Percentiles rank a stretch among this genome's conserved stretches.
Evolutionary conservation across 2,329 filamentous ascomycete genomes (phyloP).

Genomic region (Teratosphaeria zuluensis): DNA sequence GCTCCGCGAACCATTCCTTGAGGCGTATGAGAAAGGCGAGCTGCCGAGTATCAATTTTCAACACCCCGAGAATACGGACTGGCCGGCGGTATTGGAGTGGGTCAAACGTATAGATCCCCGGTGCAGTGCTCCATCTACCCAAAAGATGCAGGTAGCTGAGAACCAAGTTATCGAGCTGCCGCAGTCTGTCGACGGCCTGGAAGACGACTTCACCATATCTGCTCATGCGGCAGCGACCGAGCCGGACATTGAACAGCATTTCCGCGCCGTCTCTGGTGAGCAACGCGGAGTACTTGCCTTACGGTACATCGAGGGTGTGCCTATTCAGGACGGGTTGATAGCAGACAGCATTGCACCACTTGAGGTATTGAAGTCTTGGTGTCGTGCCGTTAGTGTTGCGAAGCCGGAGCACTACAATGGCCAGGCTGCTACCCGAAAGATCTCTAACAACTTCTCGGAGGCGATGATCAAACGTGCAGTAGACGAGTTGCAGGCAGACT

Average conservation of each 20-base stretch:
- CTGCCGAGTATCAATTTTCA: slow-evolving; percentile 55
- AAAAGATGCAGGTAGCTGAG: background rate
- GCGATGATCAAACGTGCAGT: slow-evolving; percentile 38
- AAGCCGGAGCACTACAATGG: slow-evolving; percentile 31
- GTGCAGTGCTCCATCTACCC: background rate
- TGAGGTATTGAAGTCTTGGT: slow-evolving; percentile 31
- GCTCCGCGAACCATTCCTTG: slow-evolving; percentile 57
- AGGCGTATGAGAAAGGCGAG: slow-evolving; percentile 54
- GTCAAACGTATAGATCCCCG: slow-evolving; percentile 30
- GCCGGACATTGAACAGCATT: slow-evolving; percentile 3
- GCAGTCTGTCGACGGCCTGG: background rate
- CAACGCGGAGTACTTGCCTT: slow-evolving; percentile 11
- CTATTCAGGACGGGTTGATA: background rate
- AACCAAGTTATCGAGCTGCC: background rate
- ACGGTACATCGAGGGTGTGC: slow-evolving; percentile 7
- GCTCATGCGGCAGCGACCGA: background rate
- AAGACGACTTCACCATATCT: background rate
- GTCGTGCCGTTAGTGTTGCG: slow-evolving; percentile 36
- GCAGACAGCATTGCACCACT: background rate
- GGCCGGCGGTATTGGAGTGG: slow-evolving; percentile 59
- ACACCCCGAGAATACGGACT: slow-evolving; percentile 56
- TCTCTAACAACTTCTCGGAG: slow-evolving; percentile 25
- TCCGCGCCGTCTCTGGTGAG: slow-evolving; percentile 10
- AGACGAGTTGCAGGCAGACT: slow-evolving; percentile 43
- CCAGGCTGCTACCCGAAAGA: slow-evolving; percentile 31